Evolutionary conservation across 2,329 filamentous ascomycete genomes (phyloP), one percentile per base, ranked within the genome.

Genomic region (Ophiognomonia clavigignenti-juglandacearum): DNA sequence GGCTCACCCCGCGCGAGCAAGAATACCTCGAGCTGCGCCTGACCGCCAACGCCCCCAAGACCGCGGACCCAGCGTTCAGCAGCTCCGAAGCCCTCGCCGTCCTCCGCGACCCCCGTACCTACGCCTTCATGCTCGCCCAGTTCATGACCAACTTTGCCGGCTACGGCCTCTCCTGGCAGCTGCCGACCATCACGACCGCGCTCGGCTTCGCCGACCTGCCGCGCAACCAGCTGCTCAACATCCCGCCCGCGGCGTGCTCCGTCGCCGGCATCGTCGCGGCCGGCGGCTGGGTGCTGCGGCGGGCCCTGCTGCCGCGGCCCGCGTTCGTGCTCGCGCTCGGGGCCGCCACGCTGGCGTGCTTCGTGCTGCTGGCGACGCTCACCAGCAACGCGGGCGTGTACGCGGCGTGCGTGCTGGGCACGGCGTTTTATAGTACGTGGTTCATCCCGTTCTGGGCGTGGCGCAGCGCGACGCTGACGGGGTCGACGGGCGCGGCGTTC

Each of bases 361-460:
- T 72, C 54, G 64, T 73, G 5, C 57, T 73, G 19, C 63, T 74
- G 39, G 61, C 68, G 16, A 64, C 65, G 3, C 63, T 69, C 13
- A 54, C 52, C 14, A 63, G 61, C 31, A 59, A 61, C n/a, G 57
- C 62, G 10, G 69, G 64, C 0, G 66, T 71, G 7, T 75, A 74
- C 53, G 58, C 67, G 2, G 65, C 68, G 5, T 70, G 69, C 49
- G 63, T 68, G 6, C 62, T 75, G 11, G 69, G 71, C 4, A 68
- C 62, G 0, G 60, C 68, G 43, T 71, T 72, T 47, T 73, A 72
- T 48, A 59, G 60, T 8, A 55, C 61, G 4, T 71, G 68, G 46
- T 71, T 72, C 48, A 68, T 73, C 13, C 65, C 70, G 0, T 71
- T 72, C 52, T 73, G 69, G 69, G 64, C 64, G 20, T 72, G 67